A percentile compares a stretch with the other conserved stretches of the same genome.
Conservation (phyloP, 1,284 basidiomycete species). For the Marasmius fiardii region DNA sequence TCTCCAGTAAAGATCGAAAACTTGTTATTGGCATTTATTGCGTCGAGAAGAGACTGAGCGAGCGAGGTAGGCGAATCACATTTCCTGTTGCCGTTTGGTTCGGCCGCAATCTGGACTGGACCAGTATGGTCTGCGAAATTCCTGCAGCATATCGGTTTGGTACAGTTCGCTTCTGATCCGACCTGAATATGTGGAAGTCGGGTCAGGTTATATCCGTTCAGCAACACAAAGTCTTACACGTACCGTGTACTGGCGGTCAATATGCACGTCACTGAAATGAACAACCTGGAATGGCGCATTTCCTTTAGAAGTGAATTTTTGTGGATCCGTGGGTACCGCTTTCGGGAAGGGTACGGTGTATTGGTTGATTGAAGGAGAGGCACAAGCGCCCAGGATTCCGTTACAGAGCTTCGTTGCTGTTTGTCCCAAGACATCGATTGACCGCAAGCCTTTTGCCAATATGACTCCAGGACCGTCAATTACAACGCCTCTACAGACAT, state of each 20-base stretch:
- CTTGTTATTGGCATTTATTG: conserved; percentile 31
- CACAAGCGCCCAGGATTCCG: conserved; percentile 10
- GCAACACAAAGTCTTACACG: neutral
- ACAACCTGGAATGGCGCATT: conserved; percentile 10
- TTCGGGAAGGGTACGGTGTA: conserved; percentile 13
- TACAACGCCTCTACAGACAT: conserved; percentile 11
- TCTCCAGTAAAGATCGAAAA: conserved; percentile 64
- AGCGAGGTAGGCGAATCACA: conserved; percentile 48
- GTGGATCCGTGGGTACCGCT: neutral
- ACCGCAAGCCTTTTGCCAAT: conserved; percentile 12
- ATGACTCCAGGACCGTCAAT: conserved; percentile 4
- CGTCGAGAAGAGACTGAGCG: conserved; percentile 46
- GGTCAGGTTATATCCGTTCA: neutral
- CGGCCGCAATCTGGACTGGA: conserved; percentile 37
- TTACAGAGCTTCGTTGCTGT: conserved; percentile 12
- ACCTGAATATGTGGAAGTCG: conserved; percentile 23
- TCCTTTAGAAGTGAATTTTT: conserved; percentile 6
- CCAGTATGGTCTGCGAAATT: conserved; percentile 39
- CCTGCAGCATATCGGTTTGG: conserved; percentile 58
- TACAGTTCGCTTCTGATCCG: conserved; percentile 52
- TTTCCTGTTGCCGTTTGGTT: conserved; percentile 40
- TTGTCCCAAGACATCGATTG: conserved; percentile 10
- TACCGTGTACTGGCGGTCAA: conserved; percentile 12
- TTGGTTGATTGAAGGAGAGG: conserved; percentile 9
- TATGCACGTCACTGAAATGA: conserved; percentile 15